Base-by-base conservation (phyloP, 2,329 filamentous ascomycete genomes). In the Trichoderma breve region DNA sequence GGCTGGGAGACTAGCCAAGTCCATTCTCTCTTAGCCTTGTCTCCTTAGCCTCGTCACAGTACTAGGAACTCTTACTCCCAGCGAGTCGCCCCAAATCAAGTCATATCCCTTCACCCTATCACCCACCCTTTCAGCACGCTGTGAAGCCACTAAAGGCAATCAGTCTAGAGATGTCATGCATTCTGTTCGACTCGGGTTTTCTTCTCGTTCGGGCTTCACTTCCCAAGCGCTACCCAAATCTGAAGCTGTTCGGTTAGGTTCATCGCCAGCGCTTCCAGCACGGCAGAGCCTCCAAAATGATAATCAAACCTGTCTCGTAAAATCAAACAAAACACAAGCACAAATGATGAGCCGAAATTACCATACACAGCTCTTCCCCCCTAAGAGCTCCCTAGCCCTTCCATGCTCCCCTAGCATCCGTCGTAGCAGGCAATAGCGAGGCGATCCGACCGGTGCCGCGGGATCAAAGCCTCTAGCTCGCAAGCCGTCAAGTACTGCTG, bases 391-490 rank as follows among this genome's bases (percentile, higher is more conserved):
- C 9, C 39, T 61, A 62, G 53, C 53, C 39, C 21, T 53, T 24
- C 8, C 21, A 39, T 36, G 9, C 6, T 34, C n/a, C 21, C 57
- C 6, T 30, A 53, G 57, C 57, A 62, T 26, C 39, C 67, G 21
- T 34, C 26, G 67, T 34, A 62, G 39, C 57, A 70, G 36, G 30
- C 39, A 70, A 47, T 34, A 32, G 67, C 67, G 67, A 70, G 67
- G 39, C 67, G 67, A 70, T 34, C 67, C 67, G 67, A 53, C 28
- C 28, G 67, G 57, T 70, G 67, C 67, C 67, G 67, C 67, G 67
- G 67, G 67, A 70, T 53, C 67, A 70, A 61, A 62, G 57, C 30
- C 67, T 70, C 57, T 70, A 70, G 67, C 57, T 62, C 30, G 9
- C 39, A 15, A 62, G 39, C 67, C 67, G 43, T 61, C 36, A 62